Conservation (phyloP, 2,329 filamentous ascomycete genomes). For the Fulvia fulva region DNA sequence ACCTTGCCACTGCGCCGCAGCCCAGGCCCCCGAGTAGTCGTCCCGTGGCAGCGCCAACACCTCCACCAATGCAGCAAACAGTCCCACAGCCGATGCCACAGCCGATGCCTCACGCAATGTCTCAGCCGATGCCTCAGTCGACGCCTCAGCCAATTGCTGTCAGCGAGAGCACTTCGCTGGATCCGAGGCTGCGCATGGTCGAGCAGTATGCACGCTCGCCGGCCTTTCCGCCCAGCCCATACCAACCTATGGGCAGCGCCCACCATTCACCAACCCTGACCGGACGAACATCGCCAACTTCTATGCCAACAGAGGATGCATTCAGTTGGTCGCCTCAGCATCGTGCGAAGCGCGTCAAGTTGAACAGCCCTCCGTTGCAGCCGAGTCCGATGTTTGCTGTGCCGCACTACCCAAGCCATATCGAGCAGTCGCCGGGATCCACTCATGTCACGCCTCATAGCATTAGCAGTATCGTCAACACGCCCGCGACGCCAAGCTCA, state of each 20-base stretch:
- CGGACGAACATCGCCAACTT: slow-evolving; percentile 17
- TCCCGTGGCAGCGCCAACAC: slow-evolving; percentile 17
- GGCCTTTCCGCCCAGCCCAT: background rate
- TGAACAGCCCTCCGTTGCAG: slow-evolving; percentile 23
- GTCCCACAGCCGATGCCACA: slow-evolving; percentile 19
- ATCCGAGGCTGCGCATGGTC: slow-evolving; percentile 18
- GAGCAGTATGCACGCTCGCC: slow-evolving; percentile 6
- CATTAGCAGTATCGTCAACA: slow-evolving; percentile 37
- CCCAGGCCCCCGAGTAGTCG: slow-evolving; percentile 21
- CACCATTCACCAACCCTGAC: slow-evolving; percentile 9
- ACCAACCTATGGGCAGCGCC: background rate
- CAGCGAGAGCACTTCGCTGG: slow-evolving; percentile 15
- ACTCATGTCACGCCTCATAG: slow-evolving; percentile 37
- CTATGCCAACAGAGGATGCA: slow-evolving; percentile 19
- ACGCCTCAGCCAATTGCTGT: slow-evolving; percentile 18
- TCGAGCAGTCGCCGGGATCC: slow-evolving; percentile 37
- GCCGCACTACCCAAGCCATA: slow-evolving; percentile 25
- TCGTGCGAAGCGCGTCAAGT: slow-evolving; percentile 34
- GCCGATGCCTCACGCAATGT: slow-evolving; percentile 18
- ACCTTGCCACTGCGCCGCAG: slow-evolving; percentile 23
- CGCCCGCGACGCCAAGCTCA: slow-evolving; percentile 44
- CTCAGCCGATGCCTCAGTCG: slow-evolving; percentile 13
- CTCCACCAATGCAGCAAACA: slow-evolving; percentile 18
- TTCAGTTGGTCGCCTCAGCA: slow-evolving; percentile 36
- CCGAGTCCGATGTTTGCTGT: slow-evolving; percentile 26